Evolutionary conservation across 1,284 basidiomycete species (phyloP).

Genomic region (Sporisorium iseilematis-ciliati): DNA sequence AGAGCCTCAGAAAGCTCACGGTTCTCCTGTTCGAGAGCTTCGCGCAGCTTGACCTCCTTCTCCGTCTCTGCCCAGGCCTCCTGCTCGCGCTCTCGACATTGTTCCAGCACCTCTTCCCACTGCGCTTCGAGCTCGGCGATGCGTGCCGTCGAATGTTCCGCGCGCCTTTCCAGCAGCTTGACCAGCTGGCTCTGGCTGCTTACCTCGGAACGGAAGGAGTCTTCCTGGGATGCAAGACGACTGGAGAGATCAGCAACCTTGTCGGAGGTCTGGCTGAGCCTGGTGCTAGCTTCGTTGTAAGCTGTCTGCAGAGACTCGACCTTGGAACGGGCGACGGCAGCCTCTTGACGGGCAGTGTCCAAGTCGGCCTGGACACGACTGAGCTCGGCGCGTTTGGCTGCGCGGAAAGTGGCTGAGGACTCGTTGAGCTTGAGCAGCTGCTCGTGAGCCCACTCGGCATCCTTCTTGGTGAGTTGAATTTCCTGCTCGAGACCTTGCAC

Average conservation of each 20-base stretch:
- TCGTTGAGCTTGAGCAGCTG: constrained; percentile 62
- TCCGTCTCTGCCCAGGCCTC: constrained; percentile 78
- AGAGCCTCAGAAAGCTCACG: constrained; percentile 64
- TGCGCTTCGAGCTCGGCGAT: constrained; percentile 82
- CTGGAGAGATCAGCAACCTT: constrained; percentile 79
- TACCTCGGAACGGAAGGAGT: constrained; percentile 80
- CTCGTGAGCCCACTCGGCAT: constrained; percentile 75
- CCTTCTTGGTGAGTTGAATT: constrained; percentile 78
- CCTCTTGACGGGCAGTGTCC: constrained; percentile 77
- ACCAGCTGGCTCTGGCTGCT: constrained; percentile 79
- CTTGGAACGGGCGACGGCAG: constrained; percentile 76
- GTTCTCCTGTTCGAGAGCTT: constrained; percentile 71
- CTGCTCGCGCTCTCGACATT: constrained; percentile 78
- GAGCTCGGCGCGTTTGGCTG: constrained; percentile 76
- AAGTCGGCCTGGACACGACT: constrained; percentile 79
- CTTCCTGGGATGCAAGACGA: constrained; percentile 82
- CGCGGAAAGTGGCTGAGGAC: constrained; percentile 45
- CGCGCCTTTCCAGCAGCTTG: constrained; percentile 83
- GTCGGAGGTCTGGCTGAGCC: constrained; percentile 78
- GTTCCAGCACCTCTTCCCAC: constrained; percentile 79
- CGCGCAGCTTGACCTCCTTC: constrained; percentile 71
- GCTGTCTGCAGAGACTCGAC: constrained; percentile 79
- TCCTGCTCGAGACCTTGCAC: constrained; percentile 83
- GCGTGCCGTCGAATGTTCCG: constrained; percentile 81
- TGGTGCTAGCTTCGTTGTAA: constrained; percentile 77